Base-by-base conservation (phyloP, 257 asterid species). In the Handroanthus guayacan region DNA sequence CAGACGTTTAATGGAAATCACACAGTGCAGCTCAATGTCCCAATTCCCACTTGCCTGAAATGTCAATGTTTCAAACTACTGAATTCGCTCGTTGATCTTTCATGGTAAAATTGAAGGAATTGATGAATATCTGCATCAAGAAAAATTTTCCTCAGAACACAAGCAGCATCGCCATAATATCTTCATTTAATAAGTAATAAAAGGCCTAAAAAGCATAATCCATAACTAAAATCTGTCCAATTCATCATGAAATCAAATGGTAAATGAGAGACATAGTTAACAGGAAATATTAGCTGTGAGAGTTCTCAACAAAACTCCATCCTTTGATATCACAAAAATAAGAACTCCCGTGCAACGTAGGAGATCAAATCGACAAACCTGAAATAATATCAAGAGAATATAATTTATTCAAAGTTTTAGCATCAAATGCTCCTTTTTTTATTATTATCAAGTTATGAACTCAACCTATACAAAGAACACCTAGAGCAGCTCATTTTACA, bases 331-430 rank as follows among this genome's bases (percentile, higher is more conserved):
- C 98, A 86, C 97, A 94, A 69, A 94, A 97, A 84, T 92, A 92
- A 72, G 98, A 92, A 48, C 95, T 48, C 98, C 98, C 79, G 87
- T 97, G 66, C 94, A 90, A 52, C 98, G 97, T 87, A 92, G 86
- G 77, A 94, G 97, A 85, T 94, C 99, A 78, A 94, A 94, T 61
- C 99, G 97, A 83, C 98, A 94, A 79, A 94, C 99, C 99, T 94
- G 89, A 74, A 78, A 82, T 56, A 72, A 80, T 54, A 71, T 12
- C 57, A 71, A 69, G 69, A 31, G 63, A 56, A 67, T 17, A 50
- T 48, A 4, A 50, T 10, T 65, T 81, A 45, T 62, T 41, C 48
- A 44, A 70, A 47, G n/a, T n/a, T n/a, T n/a, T n/a, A n/a, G n/a
- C n/a, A n/a, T n/a, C n/a, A n/a, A n/a, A n/a, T n/a, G n/a, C n/a